Evolutionary conservation across 2,329 filamentous ascomycete species (phyloP), one percentile per base, ranked within the genome.

Genomic region (Verticillium alfalfae): DNA sequence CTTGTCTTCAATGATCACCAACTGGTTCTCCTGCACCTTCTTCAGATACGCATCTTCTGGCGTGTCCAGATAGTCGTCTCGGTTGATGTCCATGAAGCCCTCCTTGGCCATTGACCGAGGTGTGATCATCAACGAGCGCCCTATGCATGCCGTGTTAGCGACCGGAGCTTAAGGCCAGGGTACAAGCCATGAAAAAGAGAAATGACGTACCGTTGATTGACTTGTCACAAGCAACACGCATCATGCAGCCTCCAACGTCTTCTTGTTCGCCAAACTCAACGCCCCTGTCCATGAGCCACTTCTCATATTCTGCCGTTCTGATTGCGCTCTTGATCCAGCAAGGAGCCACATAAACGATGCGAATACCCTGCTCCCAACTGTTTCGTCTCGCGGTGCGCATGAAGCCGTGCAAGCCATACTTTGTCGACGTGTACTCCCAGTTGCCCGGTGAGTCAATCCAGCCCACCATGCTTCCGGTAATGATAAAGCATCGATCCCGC

Each of bases 401-500:
- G 58, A 81, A 71, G 0, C 78, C 79, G 6, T 78, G 68, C 0
- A 77, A 70, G 2, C 72, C 79, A 60, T 76, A 79, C 64, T 80
- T 80, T 7, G 74, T 80, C 45, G 71, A 72, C 15, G 76, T 80
- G 62, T 79, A 78, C 63, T 76, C 70, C 66, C 72, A 72, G 41
- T 73, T 73, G 16, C 76, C 74, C 31, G 76, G 76, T 8, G 75
- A 75, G 62, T 83, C 81, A 56, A 81, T 75, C 67, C 75, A 83
- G 0, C 74, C 76, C 0, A 79, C 78, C 67, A 83, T 75, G 60
- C 77, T 80, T 4, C 77, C 78, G 0, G 76, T 81, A 26, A 83
- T 76, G 57, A 83, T 78, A 41, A 84, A 76, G 61, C 79, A 80
- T 1, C 80, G 73, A 61, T 82, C 79, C 7, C 75, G 68, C 1